Evolutionary conservation across 768 basidiomycete species (phyloP).

Genomic region (Baorangia bicolor): DNA sequence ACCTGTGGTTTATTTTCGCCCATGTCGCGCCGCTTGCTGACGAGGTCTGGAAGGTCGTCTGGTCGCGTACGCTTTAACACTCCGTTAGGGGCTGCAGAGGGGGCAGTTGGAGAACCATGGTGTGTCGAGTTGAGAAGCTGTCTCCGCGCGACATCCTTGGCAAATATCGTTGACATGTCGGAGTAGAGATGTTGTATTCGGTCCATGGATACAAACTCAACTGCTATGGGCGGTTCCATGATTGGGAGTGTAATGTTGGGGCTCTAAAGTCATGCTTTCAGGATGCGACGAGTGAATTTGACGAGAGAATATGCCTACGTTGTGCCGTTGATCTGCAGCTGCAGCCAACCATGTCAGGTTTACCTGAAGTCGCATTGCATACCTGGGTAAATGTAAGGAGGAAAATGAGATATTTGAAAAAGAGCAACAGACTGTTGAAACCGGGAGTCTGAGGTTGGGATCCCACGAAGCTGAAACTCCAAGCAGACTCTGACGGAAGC

Average conservation of each 20-base stretch:
- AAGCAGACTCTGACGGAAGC: constrained; percentile 49
- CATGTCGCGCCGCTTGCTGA: constrained; percentile 66
- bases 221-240: constrained; percentile 52
- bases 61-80: constrained; percentile 63
- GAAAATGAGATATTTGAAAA: not conserved
- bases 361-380: constrained; percentile 57
- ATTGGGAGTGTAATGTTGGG: constrained; percentile 47
- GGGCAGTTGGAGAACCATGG: constrained; percentile 20
- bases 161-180: constrained; percentile 59
- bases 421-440: constrained; percentile 54
- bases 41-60: constrained; percentile 46
- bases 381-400: constrained; percentile 42
- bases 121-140: constrained; percentile 34
- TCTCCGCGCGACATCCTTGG: constrained; percentile 56
- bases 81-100: constrained; percentile 23
- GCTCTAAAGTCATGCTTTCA: constrained; percentile 20
- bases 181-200: constrained; percentile 65
- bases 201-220: constrained; percentile 55
- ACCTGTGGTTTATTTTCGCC: constrained; percentile 56
- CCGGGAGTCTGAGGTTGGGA: constrained; percentile 45
- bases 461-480: constrained; percentile 56
- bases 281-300: constrained; percentile 1
- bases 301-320: constrained; percentile 36
- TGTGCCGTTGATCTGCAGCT: constrained; percentile 58
- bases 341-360: constrained; percentile 73